Percentiles rank a stretch among this genome's conserved stretches.
Evolutionary conservation across 345 rosid genomes (phyloP).

Genomic region (Rubroshorea leprosula): DNA sequence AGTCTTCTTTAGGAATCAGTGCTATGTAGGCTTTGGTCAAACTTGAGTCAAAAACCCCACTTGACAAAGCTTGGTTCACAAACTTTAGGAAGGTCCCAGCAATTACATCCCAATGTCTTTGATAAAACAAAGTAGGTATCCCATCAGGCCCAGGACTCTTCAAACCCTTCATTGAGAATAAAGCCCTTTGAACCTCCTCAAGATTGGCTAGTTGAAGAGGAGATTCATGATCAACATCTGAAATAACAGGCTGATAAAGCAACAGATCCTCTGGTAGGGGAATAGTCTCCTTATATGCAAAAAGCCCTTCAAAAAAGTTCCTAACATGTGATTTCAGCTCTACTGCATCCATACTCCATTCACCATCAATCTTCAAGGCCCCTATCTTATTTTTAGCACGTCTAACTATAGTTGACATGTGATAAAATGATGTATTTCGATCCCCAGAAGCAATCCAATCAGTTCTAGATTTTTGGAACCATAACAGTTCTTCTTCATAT

Average conservation of each 20-base stretch:
- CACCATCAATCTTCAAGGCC: neutral
- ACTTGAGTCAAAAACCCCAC: neutral
- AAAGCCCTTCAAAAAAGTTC: too few relatives aligned
- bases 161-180: neutral
- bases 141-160: neutral
- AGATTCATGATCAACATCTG: neutral
- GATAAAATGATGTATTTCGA: neutral
- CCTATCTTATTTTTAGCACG: neutral
- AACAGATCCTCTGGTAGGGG: neutral
- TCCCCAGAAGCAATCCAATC: neutral
- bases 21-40: neutral
- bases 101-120: neutral
- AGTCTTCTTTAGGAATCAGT: neutral
- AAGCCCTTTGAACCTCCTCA: neutral
- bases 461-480: neutral
- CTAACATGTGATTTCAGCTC: neutral
- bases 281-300: neutral
- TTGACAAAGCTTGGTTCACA: neutral
- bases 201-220: neutral
- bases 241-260: too few relatives aligned
- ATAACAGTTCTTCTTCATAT: neutral
- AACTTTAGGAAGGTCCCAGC: neutral
- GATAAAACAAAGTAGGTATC: neutral
- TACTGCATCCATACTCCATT: neutral
- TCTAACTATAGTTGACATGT: neutral